Evolutionary conservation across 2,329 filamentous ascomycete species (phyloP), one percentile per base, ranked within the genome.

Genomic region (Fusarium incarnatum): DNA sequence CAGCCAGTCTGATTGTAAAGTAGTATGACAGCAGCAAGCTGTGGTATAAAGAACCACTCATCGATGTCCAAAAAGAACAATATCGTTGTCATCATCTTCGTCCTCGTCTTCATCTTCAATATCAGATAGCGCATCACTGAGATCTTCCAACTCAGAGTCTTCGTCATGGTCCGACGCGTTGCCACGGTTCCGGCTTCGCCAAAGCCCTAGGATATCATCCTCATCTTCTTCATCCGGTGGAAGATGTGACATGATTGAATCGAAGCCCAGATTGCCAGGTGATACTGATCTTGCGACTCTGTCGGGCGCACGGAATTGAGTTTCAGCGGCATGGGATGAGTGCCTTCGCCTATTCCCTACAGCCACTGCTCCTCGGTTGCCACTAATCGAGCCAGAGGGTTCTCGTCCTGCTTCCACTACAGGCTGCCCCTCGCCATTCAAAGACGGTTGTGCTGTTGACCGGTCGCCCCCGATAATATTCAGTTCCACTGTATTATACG

Each of bases 401-500:
- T 73, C 67, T 25, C 58, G 58, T 10, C 55, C 30, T 44, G n/a
- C 50, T 64, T 64, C 70, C 12, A 27, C 23, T 8, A 52, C 40
- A 5, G 72, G 66, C 34, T 75, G 57, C 22, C 60, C 55, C 65
- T 71, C 67, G 40, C 78, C 76, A 9, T 71, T 70, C 20, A 68
- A 53, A 16, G 76, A 63, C 18, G 73, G 72, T 45, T 77, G 77
- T 8, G 75, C 72, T 75, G 70, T 22, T 69, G 59, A 42, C 8
- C 68, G 73, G 40, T 77, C 77, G 15, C 80, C 77, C 37, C 88
- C 87, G 30, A 89, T 81, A 41, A 91, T 87, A 60, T 87, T 87
- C 27, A 91, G 79, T 74, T 92, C 87, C 18, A 86, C 87, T 0
- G 90, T 92, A 74, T 92, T 92, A 75, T 91, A 92, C 5, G 89